Percentiles rank a stretch among this genome's conserved stretches.
Evolutionary conservation across 768 basidiomycete species (phyloP).

Genomic region (Gyrodon lividus): DNA sequence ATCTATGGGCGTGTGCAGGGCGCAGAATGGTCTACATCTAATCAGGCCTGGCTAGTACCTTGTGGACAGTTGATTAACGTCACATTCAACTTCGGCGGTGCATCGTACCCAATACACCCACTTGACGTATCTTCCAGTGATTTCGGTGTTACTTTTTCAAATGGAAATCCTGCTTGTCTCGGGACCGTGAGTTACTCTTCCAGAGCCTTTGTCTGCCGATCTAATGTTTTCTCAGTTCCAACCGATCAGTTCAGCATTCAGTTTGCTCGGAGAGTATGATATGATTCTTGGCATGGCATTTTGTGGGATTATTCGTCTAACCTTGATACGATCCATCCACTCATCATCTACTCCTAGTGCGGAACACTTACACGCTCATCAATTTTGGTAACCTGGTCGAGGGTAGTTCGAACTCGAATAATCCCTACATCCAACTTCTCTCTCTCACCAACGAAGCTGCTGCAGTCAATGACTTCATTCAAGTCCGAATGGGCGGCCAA

Average conservation of each 20-base stretch:
- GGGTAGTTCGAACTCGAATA: constrained; percentile 42
- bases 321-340: neutral
- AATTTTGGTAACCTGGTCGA: constrained; percentile 71
- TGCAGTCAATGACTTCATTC: constrained; percentile 67
- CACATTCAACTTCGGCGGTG: constrained; percentile 69
- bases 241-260: constrained; percentile 79
- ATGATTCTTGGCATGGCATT: constrained; percentile 84
- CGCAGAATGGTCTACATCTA: constrained; percentile 57
- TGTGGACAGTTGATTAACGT: constrained; percentile 73
- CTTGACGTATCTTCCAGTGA: constrained; percentile 65
- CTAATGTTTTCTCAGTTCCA: constrained; percentile 57
- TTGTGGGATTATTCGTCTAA: constrained; percentile 41
- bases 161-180: constrained; percentile 59
- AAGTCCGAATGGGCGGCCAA: constrained; percentile 55
- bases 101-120: constrained; percentile 70
- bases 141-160: constrained; percentile 40
- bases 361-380: constrained; percentile 71
- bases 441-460: constrained; percentile 51
- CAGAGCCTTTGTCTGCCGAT: neutral
- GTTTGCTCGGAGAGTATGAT: constrained; percentile 74
- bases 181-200: constrained; percentile 54
- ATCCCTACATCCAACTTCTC: constrained; percentile 71
- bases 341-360: constrained; percentile 46
- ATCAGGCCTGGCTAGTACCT: constrained; percentile 69
- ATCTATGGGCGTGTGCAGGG: constrained; percentile 80